Evolutionary conservation across 2,329 filamentous ascomycete genomes (phyloP), one percentile per base, ranked within the genome.

Genomic region (Fusarium caatingaense): DNA sequence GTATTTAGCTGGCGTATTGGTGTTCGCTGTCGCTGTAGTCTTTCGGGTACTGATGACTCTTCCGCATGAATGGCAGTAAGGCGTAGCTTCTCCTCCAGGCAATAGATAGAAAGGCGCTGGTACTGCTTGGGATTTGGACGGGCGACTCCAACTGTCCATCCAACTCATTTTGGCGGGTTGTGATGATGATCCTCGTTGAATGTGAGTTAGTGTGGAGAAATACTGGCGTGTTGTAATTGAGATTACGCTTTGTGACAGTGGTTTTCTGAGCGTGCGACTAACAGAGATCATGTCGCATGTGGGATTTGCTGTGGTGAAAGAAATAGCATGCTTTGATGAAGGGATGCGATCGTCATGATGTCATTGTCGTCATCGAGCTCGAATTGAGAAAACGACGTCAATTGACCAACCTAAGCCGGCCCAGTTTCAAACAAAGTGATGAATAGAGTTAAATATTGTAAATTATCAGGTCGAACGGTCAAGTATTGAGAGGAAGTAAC

Each of bases 31-130:
- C 2, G 76, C 72, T 20, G 72, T 76, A 44, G 77, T 70, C 47
- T 74, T 77, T 28, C 78, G 74, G 9, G 72, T 75, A 68, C 84
- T 82, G 41, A 88, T 88, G 4, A 87, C 82, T 42, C 87, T 81
- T 2, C 88, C 87, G 68, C 87, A 90, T 15, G 84, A 83, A 64
- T 84, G 83, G 69, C 87, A 89, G 74, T 89, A 89, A 1, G 84
- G 83, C 1, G 83, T 84, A 27, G 79, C 75, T 49, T 86, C 84
- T 45, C 82, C 81, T 4, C 81, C 79, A 0, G 78, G 75, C 2
- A 81, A 80, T 27, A 89, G 79, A 71, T 89, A 90, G 50, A 84
- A 83, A 0, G 87, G 87, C 12, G 85, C 83, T 13, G 87, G 87
- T 1, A 78, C 80, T 9, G 80, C 76, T 68, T 82, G 79, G 13